Base-by-base conservation (phyloP, 495 filamentous ascomycete species). In the Aspergillus avenaceus region DNA sequence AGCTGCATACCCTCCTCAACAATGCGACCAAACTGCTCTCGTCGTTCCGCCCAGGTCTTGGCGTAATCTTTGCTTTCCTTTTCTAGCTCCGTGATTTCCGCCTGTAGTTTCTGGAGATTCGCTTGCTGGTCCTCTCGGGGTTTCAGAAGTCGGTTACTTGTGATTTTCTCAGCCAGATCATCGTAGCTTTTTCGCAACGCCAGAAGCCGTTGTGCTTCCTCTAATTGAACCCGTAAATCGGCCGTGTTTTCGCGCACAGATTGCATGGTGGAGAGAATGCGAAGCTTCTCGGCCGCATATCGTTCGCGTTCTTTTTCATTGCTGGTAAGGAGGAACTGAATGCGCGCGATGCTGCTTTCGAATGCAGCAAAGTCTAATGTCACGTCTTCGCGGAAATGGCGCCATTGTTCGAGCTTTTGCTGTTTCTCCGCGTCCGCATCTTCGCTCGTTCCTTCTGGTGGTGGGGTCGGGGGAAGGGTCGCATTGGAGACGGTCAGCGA, bases 311-410 rank as follows among this genome's bases (percentile, higher is more conserved):
- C 93, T 37, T 79, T 79, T 46, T 78, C 78, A 67, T 97, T 96
- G 61, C 88, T 93, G 2, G 79, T 85, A 16, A 84, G 75, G 2
- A 96, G 80, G 59, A 96, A 86, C 58, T 97, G 93, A 29, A 96
- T 85, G 44, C 93, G 90, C 23, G 85, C 80, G 55, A 97, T 86
- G 65, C 82, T 87, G 63, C 81, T 85, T 66, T 96, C 90, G 64
- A 97, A 91, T 31, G 87, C 84, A 16, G 87, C 86, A 59, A 97
- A 93, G 71, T 99, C 93, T 43, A 96, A 80, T 1, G 87, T 80
- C 13, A 92, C 80, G 58, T 97, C 92, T 56, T 95, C 86, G 29
- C 82, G 83, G 57, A 88, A 84, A 53, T 76, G 80, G 47, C 66
- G 74, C 62, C 76, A 77, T 54, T 79, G 67, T 34, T 84, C 72